Base-by-base conservation (phyloP, 768 basidiomycete species). In the Termitomyces bulborhizus region DNA sequence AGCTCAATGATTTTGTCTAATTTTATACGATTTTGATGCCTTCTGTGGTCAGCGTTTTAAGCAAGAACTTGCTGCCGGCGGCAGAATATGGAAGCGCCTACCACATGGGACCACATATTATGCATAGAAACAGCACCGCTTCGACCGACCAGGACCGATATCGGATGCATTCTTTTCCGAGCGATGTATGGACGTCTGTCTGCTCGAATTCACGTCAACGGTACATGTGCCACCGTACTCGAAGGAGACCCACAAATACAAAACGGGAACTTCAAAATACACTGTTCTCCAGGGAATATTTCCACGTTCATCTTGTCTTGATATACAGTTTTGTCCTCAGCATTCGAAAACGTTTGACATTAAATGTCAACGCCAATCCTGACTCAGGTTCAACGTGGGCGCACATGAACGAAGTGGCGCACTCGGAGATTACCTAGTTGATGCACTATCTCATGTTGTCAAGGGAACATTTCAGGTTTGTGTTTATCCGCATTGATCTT, bases 21-120 rank as follows among this genome's bases (percentile, higher is more conserved):
- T 43, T 43, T 26, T 26, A 9, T 24, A 13, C 12, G 24, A 2
- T 43, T 24, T 48, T 26, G 6, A 26, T 12, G 34, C 9, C 36
- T 37, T 37, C 16, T 12, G 32, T 26, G 24, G 11, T 13, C 34
- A n/a, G 9, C 48, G 9, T 32, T 18, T 5, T 12, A n/a, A 21
- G 47, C n/a, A 24, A 48, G n/a, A 48, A 49, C 48, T 37, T 49
- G 26, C 48, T 37, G 24, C 36, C 48, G 48, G 48, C 36, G 48
- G 48, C 16, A 49, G 36, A 48, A 49, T 16, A 49, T n/a, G 24
- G 16, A 36, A 49, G 48, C 48, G 9, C 15, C 4, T 4, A 11
- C 21, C 24, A 15, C 24, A 27, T 49, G 36, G 5, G 24, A 16
- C 13, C 24, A 21, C 32, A 26, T 48, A 34, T 21, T 36, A 34